A percentile compares a stretch with the other conserved stretches of the same genome.
Evolutionary conservation across 805 yeast genomes (phyloP).

Genomic region (Monosporozyma yasuniensis): DNA sequence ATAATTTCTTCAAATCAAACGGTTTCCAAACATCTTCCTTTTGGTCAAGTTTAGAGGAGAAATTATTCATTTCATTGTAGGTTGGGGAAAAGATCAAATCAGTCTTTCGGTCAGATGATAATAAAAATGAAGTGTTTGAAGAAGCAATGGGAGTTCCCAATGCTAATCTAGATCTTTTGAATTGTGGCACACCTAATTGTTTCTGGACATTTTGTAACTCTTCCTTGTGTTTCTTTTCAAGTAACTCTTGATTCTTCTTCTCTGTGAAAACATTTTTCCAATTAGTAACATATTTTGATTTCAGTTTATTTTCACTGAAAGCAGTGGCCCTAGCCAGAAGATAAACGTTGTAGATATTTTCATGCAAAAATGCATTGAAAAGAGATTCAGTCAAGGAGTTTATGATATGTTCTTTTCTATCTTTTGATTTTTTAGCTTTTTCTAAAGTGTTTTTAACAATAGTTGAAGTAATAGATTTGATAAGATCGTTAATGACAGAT

Average conservation of each 20-base stretch:
- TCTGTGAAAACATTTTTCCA: constrained; percentile 29
- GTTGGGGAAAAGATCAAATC: constrained; percentile 18
- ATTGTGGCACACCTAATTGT: constrained; percentile 30
- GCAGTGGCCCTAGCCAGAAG: constrained; percentile 40
- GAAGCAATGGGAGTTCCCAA: constrained; percentile 15
- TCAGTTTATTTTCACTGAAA: constrained; percentile 21
- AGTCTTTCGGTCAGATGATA: constrained; percentile 17
- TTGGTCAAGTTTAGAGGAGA: constrained; percentile 28
- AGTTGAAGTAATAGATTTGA: not conserved
- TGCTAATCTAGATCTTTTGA: constrained; percentile 18
- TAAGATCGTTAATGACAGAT: not conserved
- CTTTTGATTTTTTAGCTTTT: constrained; percentile 6
- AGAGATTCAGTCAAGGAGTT: constrained; percentile 41
- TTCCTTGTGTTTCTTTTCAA: constrained; percentile 28
- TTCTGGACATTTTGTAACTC: constrained; percentile 33
- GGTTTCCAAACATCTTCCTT: constrained; percentile 42
- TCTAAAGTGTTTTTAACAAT: not conserved
- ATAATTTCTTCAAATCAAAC: constrained; percentile 32
- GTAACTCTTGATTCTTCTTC: constrained; percentile 31
- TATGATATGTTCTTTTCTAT: constrained; percentile 17
- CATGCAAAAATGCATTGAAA: constrained; percentile 52
- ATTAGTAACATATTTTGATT: constrained; percentile 20
- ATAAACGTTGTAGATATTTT: constrained; percentile 38
- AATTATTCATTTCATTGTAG: constrained; percentile 24
- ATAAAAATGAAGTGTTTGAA: constrained; percentile 12